A percentile compares a stretch with the other conserved stretches of the same genome.
Evolutionary conservation across 2,329 filamentous ascomycete genomes (phyloP).

Genomic region (Stagonosporopsis rhizophila): DNA sequence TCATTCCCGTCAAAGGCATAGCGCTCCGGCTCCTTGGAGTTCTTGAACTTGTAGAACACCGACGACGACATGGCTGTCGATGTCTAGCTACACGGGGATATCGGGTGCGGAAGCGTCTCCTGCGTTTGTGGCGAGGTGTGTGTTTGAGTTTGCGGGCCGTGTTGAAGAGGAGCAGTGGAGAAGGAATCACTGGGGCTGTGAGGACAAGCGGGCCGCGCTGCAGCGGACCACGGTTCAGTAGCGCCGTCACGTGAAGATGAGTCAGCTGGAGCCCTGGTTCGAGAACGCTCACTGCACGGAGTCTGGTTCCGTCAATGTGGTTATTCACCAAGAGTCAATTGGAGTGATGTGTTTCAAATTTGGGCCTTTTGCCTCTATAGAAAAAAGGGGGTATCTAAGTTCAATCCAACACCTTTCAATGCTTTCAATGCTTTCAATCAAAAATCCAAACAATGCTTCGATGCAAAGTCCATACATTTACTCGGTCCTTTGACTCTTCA

Average conservation of each 20-base stretch:
- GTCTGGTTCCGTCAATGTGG: neutral
- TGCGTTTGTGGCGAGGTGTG: neutral
- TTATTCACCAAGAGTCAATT: neutral
- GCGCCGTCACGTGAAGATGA: neutral
- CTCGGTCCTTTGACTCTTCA: constrained; percentile 11
- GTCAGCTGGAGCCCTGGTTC: neutral
- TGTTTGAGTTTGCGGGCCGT: constrained; percentile 5
- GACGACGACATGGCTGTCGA: constrained; percentile 78
- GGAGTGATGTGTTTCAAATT: neutral
- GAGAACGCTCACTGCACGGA: neutral
- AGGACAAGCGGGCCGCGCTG: constrained; percentile 10
- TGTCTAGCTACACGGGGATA: neutral
- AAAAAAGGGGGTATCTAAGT: constrained; percentile 10
- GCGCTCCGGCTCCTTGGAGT: constrained; percentile 90
- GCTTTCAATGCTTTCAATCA: neutral
- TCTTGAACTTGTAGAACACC: constrained; percentile 99
- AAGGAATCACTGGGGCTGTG: constrained; percentile 16
- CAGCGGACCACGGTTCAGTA: neutral
- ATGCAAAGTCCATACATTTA: neutral
- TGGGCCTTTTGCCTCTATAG: neutral
- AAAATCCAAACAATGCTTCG: neutral
- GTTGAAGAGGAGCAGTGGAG: constrained; percentile 18
- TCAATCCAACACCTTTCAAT: constrained; percentile 3
- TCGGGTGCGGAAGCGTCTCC: constrained; percentile 11
- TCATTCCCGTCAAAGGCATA: constrained; percentile 97